These are phyloP conservation scores for Lithospermum erythrorhizon DNA, from an alignment of 257 asterid genomes.

Conservation along the genomic window DNA sequence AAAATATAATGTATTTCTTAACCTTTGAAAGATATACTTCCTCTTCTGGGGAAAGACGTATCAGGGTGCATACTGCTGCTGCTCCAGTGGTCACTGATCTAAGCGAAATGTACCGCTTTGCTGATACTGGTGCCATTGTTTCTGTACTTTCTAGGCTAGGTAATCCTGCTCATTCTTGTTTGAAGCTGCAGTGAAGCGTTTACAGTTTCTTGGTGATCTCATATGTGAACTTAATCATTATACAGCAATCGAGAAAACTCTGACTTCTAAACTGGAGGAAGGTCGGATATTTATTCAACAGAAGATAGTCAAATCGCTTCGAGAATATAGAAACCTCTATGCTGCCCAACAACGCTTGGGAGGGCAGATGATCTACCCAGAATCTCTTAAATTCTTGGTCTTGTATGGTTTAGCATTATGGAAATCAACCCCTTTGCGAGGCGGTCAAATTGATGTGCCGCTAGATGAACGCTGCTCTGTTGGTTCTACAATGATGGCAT, in stretches of 20 bases:
- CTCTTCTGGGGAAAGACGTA: slow-evolving; percentile 96
- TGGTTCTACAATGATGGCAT: slow-evolving; percentile 86
- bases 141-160: slow-evolving; percentile 90
- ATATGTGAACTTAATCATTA: slow-evolving; percentile 12
- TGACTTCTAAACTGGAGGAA: slow-evolving; percentile 85
- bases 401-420: slow-evolving; percentile 65
- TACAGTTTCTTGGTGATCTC: background rate
- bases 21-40: slow-evolving; percentile 78
- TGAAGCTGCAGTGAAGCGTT: background rate
- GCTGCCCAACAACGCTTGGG: slow-evolving; percentile 85
- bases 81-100: slow-evolving; percentile 94
- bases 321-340: slow-evolving; percentile 85
- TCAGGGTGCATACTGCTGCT: slow-evolving; percentile 94
- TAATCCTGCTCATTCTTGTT: slow-evolving; percentile 17
- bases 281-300: slow-evolving; percentile 64
- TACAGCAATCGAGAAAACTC: slow-evolving; percentile 91
- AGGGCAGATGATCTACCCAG: slow-evolving; percentile 92
- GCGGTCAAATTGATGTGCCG: slow-evolving; percentile 78
- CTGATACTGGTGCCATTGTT: slow-evolving; percentile 81
- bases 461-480: slow-evolving; percentile 85
- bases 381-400: slow-evolving; percentile 64
- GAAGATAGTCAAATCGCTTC: slow-evolving; percentile 78
- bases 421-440: slow-evolving; percentile 77
- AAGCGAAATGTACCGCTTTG: slow-evolving; percentile 89
- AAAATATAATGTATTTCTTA: slow-evolving; percentile 27